Conservation (phyloP, 208 protist species). For the Trypanosoma mega region DNA sequence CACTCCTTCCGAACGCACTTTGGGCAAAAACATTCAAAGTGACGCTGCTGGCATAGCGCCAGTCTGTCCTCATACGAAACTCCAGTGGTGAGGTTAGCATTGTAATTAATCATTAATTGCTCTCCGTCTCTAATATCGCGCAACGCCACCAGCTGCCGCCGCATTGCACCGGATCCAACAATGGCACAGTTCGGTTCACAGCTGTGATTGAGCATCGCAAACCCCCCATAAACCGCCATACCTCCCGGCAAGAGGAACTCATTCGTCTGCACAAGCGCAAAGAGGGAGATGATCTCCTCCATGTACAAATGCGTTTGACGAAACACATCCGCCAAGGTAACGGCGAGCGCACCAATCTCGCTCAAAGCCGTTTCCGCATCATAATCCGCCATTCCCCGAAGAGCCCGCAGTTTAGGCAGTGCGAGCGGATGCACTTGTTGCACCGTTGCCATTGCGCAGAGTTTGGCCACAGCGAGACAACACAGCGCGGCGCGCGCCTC, state of each 20-base stretch:
- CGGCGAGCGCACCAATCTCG: slow-evolving; percentile 71
- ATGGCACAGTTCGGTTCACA: slow-evolving; percentile 82
- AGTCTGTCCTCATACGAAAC: slow-evolving; percentile 72
- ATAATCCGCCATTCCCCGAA: slow-evolving; percentile 76
- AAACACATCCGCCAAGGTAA: slow-evolving; percentile 58
- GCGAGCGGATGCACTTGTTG: slow-evolving; percentile 72
- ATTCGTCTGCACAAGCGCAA: slow-evolving; percentile 85
- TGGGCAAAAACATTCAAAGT: slow-evolving; percentile 86
- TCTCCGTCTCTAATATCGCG: slow-evolving; percentile 76
- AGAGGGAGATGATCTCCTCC: slow-evolving; percentile 84
- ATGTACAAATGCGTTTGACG: slow-evolving; percentile 80
- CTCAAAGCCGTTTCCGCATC: slow-evolving; percentile 65
- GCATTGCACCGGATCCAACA: slow-evolving; percentile 28
- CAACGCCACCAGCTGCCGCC: slow-evolving; percentile 45
- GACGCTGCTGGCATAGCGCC: slow-evolving; percentile 74
- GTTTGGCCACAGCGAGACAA: slow-evolving; percentile 73
- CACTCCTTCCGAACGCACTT: slow-evolving; percentile 69
- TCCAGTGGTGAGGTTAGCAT: slow-evolving; percentile 57
- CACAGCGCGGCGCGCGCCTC: slow-evolving; percentile 59
- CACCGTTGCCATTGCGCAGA: slow-evolving; percentile 79
- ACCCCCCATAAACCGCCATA: slow-evolving; percentile 59
- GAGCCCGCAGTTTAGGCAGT: slow-evolving; percentile 38
- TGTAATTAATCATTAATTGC: slow-evolving; percentile 90
- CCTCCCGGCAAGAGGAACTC: slow-evolving; percentile 67
- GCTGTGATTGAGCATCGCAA: slow-evolving; percentile 87